Evolutionary conservation across 2,329 filamentous ascomycete genomes (phyloP), one percentile per base, ranked within the genome.

Genomic region (Stenocarpella maydis): DNA sequence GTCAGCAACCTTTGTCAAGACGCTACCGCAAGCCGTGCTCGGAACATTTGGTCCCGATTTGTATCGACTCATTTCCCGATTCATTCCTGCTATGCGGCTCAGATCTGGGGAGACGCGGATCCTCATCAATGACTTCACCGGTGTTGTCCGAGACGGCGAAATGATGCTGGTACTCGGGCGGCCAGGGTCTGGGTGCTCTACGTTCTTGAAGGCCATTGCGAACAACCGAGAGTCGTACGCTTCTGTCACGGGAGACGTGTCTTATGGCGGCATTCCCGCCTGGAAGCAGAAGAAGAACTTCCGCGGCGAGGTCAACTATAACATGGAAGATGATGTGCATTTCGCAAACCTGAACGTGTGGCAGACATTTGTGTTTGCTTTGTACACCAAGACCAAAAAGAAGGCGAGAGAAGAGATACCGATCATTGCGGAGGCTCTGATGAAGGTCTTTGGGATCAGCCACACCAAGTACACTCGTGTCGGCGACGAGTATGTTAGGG

Each of bases 1-100:
- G 15, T 90, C 88, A 0, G 84, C 91, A 0, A 88, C 88, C 0
- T 92, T 92, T 72, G 91, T 92, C 31, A 88, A 88, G 71, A 94
- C 92, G 0, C 80, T 95, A 0, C 92, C 92, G 0, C 87, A 92
- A 72, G 92, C 92, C 3, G 84, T 95, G 45, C 72, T 94, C 5
- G 92, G 92, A 26, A 94, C 92, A 0, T 95, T 96, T 77, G 93
- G 93, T 0, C 92, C 92, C 0, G 93, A 95, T 78, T 81, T 95
- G 1, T 95, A 93, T 77, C 85, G 83, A 26, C 80, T 93, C 8
- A 74, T 94, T 17, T 79, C 78, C 37, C 74, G 76, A 2, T 79
- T 77, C 55, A 73, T 85, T 7, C 82, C 82, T 1, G 72, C 39
- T 2, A 54, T 76, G 31, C 73, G 72, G 14, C 31, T 73, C 45